Evolutionary conservation across 805 yeast genomes (phyloP), one percentile per base, ranked within the genome.

Genomic region (Teunomyces stri): DNA sequence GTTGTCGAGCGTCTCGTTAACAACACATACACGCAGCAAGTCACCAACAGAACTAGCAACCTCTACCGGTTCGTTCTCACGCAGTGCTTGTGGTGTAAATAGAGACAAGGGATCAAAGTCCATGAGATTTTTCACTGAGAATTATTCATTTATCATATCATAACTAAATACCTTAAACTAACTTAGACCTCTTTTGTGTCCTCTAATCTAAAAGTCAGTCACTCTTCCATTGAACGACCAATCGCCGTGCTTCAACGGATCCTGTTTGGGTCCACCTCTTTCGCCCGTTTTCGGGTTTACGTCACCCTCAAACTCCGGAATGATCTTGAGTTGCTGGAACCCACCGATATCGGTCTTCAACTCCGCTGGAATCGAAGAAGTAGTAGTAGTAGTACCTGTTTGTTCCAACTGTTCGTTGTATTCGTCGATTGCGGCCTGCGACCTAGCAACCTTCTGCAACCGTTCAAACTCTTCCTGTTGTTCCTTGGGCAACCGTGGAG

Each of bases 221-320:
- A 89, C 97, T 62, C 98, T 80, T 0, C 99, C 99, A 61, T 94
- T 92, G 66, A 85, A 94, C 6, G 97, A 85, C 81, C 95, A 94
- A 43, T 66, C 66, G 13, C 90, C 90, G 58, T 89, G 92, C 58
- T 83, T 81, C 53, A 89, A 75, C 0, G 99, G 99, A 61, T 94
- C 97, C 65, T 94, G 98, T 61, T 94, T 94, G 21, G 99, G 99
- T 0, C 99, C 99, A 42, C 96, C 96, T 18, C 85, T 75, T 68
- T 94, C 99, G 3, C 99, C 99, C 0, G 99, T 94, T 48, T 74
- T 78, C 0, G 99, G 99, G 62, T 94, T 94, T 13, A 77, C 82
- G 51, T 90, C 91, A 1, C 99, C 99, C 66, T 91, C 96, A 62
- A 94, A 94, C 60, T 94, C 99, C 2, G 97, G 96, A 46, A 90